Conservation (phyloP, 2,329 filamentous ascomycete species). For the Phyllosticta paracitricarpa region DNA sequence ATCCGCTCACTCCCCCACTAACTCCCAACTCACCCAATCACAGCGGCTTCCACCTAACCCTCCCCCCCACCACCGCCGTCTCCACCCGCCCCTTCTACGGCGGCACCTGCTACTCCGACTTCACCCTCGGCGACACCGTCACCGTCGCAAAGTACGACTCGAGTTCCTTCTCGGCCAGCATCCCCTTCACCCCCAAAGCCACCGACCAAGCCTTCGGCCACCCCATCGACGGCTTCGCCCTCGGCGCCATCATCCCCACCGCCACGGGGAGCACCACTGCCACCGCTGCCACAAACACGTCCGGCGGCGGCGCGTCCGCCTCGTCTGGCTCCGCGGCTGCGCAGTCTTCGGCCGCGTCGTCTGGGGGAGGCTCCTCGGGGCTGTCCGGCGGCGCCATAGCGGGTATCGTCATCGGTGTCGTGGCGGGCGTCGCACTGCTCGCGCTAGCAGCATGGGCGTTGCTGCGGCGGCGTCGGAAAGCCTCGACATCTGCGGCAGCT, state of each 20-base stretch:
- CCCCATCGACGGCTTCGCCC: conserved; percentile 21
- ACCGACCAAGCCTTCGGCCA: conserved; percentile 17
- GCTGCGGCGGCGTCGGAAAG: background rate
- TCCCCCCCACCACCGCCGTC: conserved; percentile 14
- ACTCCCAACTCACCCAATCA: background rate
- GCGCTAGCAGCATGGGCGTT: conserved; percentile 4
- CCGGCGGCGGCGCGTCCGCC: conserved; percentile 6
- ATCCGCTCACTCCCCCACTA: background rate
- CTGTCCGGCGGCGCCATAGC: conserved; percentile 16
- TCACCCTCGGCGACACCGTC: conserved; percentile 13
- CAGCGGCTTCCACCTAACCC: conserved; percentile 16
- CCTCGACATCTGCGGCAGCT: conserved; percentile 13
- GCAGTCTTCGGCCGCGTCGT: background rate
- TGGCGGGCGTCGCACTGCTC: conserved; percentile 15
- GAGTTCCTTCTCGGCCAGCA: conserved; percentile 11
- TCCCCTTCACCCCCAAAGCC: conserved; percentile 7
- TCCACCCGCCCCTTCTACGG: conserved; percentile 18
- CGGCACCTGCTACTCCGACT: conserved; percentile 19
- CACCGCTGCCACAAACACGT: background rate
- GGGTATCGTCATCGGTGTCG: conserved; percentile 16
- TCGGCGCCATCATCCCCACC: background rate
- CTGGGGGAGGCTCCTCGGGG: background rate
- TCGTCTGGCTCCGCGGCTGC: background rate
- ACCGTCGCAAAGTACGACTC: conserved; percentile 16
- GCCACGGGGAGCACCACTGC: background rate